Evolutionary conservation across 1,139 yeast species (phyloP).

Genomic region (Diutina neorugosa): DNA sequence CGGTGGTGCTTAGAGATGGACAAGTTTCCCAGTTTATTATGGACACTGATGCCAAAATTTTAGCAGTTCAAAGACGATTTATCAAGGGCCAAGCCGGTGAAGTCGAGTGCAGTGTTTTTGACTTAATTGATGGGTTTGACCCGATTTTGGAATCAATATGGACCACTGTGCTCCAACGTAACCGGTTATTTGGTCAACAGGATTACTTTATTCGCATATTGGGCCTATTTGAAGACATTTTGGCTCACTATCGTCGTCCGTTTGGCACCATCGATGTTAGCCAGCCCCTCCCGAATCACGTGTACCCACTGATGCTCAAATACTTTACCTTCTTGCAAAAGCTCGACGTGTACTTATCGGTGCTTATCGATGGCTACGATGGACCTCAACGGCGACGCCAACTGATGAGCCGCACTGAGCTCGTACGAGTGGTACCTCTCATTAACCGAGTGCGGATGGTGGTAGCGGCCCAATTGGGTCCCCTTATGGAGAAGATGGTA

Average conservation of each 20-base stretch:
- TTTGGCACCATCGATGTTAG: neutral
- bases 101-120: constrained; percentile 19
- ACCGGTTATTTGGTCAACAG: constrained; percentile 38
- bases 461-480: neutral
- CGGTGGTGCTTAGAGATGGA: constrained; percentile 9
- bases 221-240: constrained; percentile 56
- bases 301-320: constrained; percentile 12
- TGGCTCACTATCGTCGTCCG: constrained; percentile 25
- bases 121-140: constrained; percentile 33
- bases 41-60: constrained; percentile 47
- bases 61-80: constrained; percentile 49
- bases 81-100: constrained; percentile 44
- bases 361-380: constrained; percentile 28
- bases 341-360: constrained; percentile 29
- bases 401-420: constrained; percentile 9
- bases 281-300: constrained; percentile 7
- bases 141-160: constrained; percentile 42
- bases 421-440: neutral
- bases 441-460: neutral
- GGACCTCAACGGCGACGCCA: constrained; percentile 7
- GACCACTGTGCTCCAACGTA: constrained; percentile 21
- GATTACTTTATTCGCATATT: constrained; percentile 49
- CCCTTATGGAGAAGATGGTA: neutral
- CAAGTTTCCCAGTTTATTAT: constrained; percentile 55
- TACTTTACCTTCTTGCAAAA: constrained; percentile 29